Conservation (phyloP, 2,329 filamentous ascomycete genomes). For the Zymoseptoria ardabiliae region DNA sequence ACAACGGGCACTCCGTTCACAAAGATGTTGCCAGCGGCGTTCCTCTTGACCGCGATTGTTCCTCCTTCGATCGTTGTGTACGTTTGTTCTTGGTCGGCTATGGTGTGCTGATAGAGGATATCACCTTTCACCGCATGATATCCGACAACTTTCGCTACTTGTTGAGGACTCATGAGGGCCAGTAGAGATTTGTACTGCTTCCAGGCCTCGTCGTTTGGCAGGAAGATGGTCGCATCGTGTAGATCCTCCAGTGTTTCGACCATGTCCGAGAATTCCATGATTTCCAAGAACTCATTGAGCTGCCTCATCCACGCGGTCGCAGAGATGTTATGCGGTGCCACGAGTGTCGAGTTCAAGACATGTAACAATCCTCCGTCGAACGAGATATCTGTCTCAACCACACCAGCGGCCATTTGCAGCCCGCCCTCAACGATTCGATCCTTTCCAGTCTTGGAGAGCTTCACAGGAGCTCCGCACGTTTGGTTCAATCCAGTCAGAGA, state of each 20-base stretch:
- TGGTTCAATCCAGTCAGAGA: slow-evolving; percentile 8
- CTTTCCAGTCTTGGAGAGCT: slow-evolving; percentile 12
- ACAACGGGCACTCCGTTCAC: slow-evolving; percentile 10
- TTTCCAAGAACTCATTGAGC: slow-evolving; percentile 9
- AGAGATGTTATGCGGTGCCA: slow-evolving; percentile 17
- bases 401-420: too few species aligned
- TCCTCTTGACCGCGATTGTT: not conserved
- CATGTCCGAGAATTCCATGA: slow-evolving; percentile 5
- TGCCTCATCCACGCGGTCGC: slow-evolving; percentile 9
- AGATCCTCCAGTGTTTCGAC: slow-evolving; percentile 8
- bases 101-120: slow-evolving; percentile 10
- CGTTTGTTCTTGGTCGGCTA: not conserved
- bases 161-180: slow-evolving; percentile 4
- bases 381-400: too few species aligned
- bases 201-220: slow-evolving; percentile 12
- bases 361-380: slow-evolving; percentile 13
- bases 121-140: slow-evolving; percentile 12
- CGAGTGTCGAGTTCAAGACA: slow-evolving; percentile 14
- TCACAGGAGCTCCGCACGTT: slow-evolving; percentile 11
- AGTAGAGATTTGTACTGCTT: slow-evolving; percentile 4
- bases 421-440: too few species aligned
- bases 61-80: not conserved
- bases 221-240: slow-evolving; percentile 14
- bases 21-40: slow-evolving; percentile 5
- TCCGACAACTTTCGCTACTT: slow-evolving; percentile 9